phyloP scores from a whole-genome alignment of 441 rosid genomes.

The Eutrema salsugineum region DNA sequence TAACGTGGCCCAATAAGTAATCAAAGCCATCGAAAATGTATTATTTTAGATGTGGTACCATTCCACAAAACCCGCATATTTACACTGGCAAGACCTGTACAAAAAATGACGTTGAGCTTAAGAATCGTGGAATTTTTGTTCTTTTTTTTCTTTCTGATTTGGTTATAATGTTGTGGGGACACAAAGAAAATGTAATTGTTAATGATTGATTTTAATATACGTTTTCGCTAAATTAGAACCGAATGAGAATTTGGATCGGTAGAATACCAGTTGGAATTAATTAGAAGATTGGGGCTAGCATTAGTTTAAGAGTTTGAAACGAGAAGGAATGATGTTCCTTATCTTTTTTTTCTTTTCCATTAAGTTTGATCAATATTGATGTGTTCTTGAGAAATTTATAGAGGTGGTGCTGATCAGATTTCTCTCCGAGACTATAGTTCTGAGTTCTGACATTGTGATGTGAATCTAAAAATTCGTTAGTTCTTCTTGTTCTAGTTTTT shows the following conservation, averaged over 20 bases:
- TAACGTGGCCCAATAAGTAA: conserved; percentile 12
- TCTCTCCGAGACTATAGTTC: background rate
- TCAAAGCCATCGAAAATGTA: background rate
- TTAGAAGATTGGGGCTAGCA: background rate
- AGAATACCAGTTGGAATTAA: background rate
- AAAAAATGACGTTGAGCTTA: background rate
- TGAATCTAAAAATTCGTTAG: background rate
- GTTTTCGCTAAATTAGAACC: background rate
- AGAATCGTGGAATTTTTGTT: background rate
- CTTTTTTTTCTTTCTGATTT: background rate
- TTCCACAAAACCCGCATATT: background rate
- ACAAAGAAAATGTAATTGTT: background rate
- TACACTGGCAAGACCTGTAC: conserved; percentile 3
- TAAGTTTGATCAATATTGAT: background rate
- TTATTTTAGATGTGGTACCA: background rate
- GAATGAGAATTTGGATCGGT: background rate
- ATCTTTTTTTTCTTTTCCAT: background rate
- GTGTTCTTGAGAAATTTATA: background rate
- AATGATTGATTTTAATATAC: background rate
- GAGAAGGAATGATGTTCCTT: background rate
- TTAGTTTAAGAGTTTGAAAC: background rate
- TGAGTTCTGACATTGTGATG: too few species aligned
- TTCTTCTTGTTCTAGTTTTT: background rate
- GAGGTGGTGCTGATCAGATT: background rate
- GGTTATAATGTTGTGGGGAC: background rate